A percentile compares a stretch with the other conserved stretches of the same genome.
phyloP scores from a whole-genome alignment of 2,329 filamentous ascomycete genomes.

The Calonectria henricotiae region DNA sequence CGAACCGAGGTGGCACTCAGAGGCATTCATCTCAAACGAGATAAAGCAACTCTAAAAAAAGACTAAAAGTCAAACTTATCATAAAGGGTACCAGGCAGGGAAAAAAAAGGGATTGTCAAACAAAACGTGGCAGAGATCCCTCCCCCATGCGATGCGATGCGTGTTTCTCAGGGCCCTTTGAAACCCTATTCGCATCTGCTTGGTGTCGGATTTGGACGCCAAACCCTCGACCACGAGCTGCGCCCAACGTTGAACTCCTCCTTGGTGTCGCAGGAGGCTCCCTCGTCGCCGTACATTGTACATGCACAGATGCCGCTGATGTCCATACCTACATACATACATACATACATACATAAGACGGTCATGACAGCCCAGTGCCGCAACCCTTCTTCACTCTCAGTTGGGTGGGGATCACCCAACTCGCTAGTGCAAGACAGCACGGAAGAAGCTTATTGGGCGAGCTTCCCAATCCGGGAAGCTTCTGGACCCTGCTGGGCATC shows the following conservation, averaged over 20 bases:
- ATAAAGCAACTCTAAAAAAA: constrained; percentile 24
- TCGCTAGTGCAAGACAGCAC: constrained; percentile 8
- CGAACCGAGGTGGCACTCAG: constrained; percentile 16
- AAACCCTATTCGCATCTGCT: constrained; percentile 6
- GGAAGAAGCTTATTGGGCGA: constrained; percentile 5
- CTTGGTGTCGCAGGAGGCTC: neutral
- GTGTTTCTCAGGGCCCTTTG: constrained; percentile 10
- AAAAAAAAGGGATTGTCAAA: neutral
- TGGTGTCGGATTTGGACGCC: neutral
- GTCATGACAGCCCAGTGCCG: constrained; percentile 3
- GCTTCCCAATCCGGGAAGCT: constrained; percentile 4
- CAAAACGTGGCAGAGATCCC: neutral
- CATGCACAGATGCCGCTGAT: constrained; percentile 7
- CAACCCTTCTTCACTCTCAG: neutral
- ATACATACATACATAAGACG: neutral
- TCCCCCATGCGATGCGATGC: neutral
- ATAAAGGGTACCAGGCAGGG: neutral
- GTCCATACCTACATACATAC: neutral
- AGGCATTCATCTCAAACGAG: constrained; percentile 17
- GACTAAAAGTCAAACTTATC: neutral
- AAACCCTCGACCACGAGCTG: neutral
- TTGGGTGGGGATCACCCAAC: neutral
- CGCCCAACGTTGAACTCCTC: constrained; percentile 13
- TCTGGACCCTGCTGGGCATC: neutral
- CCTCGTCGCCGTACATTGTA: constrained; percentile 1